Base-by-base conservation (phyloP, 768 basidiomycete species). In the Coprinellus micaceus region DNA sequence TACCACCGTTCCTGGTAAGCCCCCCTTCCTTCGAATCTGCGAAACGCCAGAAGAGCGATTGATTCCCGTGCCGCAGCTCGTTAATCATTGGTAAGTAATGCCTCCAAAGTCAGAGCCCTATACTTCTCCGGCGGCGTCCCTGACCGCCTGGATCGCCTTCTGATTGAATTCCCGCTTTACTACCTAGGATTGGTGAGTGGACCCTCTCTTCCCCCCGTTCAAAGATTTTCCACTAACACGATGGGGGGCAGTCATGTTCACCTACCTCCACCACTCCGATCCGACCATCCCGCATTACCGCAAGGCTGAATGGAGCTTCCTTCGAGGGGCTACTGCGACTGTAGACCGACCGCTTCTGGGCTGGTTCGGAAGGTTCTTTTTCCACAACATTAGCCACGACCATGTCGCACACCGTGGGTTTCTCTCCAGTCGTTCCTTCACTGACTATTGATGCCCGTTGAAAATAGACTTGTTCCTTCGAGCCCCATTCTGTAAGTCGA, bases 231-330 rank as follows among this genome's bases (percentile, higher is more conserved):
- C 28, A 25, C 21, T 41, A 19, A 7, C 39, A 25, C 21, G 28
- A 40, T 3, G 44, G 9, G 47, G 15, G 30, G 62, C 67, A 74
- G 76, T 80, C 26, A 78, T 79, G 78, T 73, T 81, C 61, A 79
- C 79, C 2, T 81, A 75, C 63, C 70, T 83, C 3, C 82, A 82
- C 56, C 82, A 83, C 66, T 80, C 80, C 3, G 80, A 81, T 60
- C 76, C 77, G 0, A 72, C 71, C 0, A 70, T 82, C n/a, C 81
- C 82, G n/a, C 79, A 82, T 60, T 83, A 80, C 61, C 72, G 82
- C 26, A 73, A 71, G 33, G 62, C 56, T 17, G 70, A 76, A 58
- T 83, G 81, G 81, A 73, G 75, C 17, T 82, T 77, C 68, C 69
- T 80, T 51, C 74, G 80, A 0, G 81, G 82, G 4, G 81, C 81